A percentile compares a stretch with the other conserved stretches of the same genome.
These are phyloP conservation scores for Seiridium cupressi DNA, from an alignment of 2,329 filamentous ascomycete genomes.

Conservation along the genomic window DNA sequence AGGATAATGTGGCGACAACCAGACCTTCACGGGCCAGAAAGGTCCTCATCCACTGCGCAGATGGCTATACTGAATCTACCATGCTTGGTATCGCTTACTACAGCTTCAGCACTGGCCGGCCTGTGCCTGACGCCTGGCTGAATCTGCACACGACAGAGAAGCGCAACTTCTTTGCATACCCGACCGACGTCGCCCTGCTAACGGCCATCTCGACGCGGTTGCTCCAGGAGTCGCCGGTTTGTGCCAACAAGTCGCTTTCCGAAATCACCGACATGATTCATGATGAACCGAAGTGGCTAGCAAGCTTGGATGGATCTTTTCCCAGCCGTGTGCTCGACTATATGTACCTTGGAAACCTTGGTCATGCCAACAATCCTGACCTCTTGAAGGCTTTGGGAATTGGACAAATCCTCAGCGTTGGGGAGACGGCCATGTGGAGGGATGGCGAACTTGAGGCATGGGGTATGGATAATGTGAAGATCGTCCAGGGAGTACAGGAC, in stretches of 20 bases:
- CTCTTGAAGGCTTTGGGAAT: slow-evolving; percentile 80
- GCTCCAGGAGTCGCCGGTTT: slow-evolving; percentile 65
- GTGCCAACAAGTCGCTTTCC: slow-evolving; percentile 44
- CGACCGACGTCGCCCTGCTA: slow-evolving; percentile 83
- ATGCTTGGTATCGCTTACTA: slow-evolving; percentile 88
- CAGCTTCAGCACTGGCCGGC: slow-evolving; percentile 82
- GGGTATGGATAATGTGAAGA: slow-evolving; percentile 75
- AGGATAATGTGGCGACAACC: slow-evolving; percentile 19
- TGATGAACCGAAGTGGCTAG: slow-evolving; percentile 75
- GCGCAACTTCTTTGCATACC: slow-evolving; percentile 96
- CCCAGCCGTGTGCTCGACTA: slow-evolving; percentile 88
- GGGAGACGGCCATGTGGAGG: slow-evolving; percentile 81
- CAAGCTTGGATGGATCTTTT: slow-evolving; percentile 82
- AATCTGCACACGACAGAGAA: slow-evolving; percentile 74
- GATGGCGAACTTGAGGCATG: slow-evolving; percentile 68
- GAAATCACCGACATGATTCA: slow-evolving; percentile 52
- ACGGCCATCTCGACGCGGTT: slow-evolving; percentile 73
- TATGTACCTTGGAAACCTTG: slow-evolving; percentile 93
- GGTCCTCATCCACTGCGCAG: slow-evolving; percentile 87
- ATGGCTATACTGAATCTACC: slow-evolving; percentile 94
- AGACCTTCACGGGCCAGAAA: slow-evolving; percentile 50
- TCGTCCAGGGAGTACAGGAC: slow-evolving; percentile 85
- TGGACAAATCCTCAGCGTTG: slow-evolving; percentile 83
- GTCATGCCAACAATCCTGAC: slow-evolving; percentile 90
- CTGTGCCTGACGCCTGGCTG: slow-evolving; percentile 85